Conservation (phyloP, 169 alveolate genomes). For the Cystoisospora suis region DNA sequence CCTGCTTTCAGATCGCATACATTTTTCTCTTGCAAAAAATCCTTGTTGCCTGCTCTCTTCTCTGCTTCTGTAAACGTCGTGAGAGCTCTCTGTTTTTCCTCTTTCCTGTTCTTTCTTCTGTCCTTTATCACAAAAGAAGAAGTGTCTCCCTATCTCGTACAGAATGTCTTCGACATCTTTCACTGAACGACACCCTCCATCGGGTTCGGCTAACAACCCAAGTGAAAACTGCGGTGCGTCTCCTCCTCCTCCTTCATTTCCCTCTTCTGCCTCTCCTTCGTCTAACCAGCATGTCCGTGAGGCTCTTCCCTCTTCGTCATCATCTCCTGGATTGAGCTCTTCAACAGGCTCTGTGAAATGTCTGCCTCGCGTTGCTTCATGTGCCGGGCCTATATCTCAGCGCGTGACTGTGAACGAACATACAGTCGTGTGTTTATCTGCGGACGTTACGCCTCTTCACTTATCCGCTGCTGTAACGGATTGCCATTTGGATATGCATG, state of each 20-base stretch:
- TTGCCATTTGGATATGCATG: conserved; percentile 6
- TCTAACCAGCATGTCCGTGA: neutral
- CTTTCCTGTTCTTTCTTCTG: too few relatives aligned
- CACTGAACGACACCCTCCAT: too few relatives aligned
- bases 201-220: neutral
- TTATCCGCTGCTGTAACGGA: conserved; percentile 19
- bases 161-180: too few relatives aligned
- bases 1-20: too few relatives aligned
- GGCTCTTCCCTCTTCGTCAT: neutral
- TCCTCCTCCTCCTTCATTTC: neutral
- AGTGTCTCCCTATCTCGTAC: too few relatives aligned
- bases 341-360: neutral
- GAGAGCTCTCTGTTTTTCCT: too few relatives aligned
- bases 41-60: too few relatives aligned
- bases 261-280: neutral
- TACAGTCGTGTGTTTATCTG: conserved; percentile 34
- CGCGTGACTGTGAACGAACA: conserved; percentile 17
- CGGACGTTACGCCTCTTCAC: conserved; percentile 40
- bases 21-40: too few relatives aligned
- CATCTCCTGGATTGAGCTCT: neutral
- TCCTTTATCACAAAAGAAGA: too few relatives aligned
- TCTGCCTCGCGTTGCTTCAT: neutral
- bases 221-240: neutral
- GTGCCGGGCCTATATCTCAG: neutral
- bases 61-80: too few relatives aligned